Evolutionary conservation across 164 flowering plant species (phyloP).

Genomic region (Euptelea pleiosperma): DNA sequence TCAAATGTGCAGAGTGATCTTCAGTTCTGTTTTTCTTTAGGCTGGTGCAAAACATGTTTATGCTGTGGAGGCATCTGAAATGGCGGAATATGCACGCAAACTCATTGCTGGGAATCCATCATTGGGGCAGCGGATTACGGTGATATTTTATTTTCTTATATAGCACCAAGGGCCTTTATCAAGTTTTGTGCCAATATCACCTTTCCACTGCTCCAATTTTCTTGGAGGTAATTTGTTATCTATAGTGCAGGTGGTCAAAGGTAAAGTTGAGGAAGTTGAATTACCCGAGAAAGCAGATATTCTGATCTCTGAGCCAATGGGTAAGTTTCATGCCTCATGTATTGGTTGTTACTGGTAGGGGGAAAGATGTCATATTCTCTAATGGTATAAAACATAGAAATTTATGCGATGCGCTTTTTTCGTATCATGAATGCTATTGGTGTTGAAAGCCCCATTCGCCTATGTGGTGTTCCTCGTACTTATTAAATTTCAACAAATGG

Average conservation of each 20-base stretch:
- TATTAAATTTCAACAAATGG: no score
- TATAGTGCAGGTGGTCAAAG: constrained; percentile 70
- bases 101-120: constrained; percentile 91
- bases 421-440: no score
- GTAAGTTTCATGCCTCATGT: constrained; percentile 31
- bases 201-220: background rate
- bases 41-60: constrained; percentile 99
- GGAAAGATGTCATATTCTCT: background rate
- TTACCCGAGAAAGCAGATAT: constrained; percentile 99
- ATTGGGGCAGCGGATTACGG: constrained; percentile 73
- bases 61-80: constrained; percentile 99
- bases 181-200: background rate
- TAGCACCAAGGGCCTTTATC: background rate
- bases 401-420: no score
- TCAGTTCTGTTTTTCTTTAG: constrained; percentile 26
- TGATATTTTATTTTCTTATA: constrained; percentile 20
- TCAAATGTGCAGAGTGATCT: constrained; percentile 1
- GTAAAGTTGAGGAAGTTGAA: constrained; percentile 96
- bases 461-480: no score
- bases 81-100: constrained; percentile 93
- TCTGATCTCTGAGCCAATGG: constrained; percentile 98
- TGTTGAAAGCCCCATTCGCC: no score
- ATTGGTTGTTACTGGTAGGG: background rate
- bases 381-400: background rate
- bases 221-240: constrained; percentile 8